Base-by-base conservation (phyloP, 257 asterid genomes). In the Primulina eburnea region DNA sequence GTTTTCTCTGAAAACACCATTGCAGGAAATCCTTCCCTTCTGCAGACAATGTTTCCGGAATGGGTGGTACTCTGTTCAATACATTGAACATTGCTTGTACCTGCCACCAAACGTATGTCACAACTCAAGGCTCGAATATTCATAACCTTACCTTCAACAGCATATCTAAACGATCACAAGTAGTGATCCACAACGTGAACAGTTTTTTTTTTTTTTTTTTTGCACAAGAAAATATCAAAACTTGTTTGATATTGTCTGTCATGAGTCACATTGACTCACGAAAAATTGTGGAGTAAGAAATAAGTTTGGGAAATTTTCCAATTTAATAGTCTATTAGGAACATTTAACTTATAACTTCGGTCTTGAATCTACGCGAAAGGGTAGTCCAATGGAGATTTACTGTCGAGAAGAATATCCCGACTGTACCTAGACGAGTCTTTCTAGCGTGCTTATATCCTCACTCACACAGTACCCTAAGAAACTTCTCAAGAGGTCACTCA, bases 31-130 rank as follows among this genome's bases (percentile, higher is more conserved):
- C 86, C 83, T 86, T 92, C 58, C 96, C 96, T 76, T 84, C 94
- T 18, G 80, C 60, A 11, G 92, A 89, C 79, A 92, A 66, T 21
- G 82, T 72, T 68, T 83, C 88, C 33, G 98, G 98, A 70, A 89
- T 83, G 40, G 88, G 86, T 3, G 98, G 98, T 30, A 84, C 62
- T 73, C 34, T 88, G 81, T 89, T 79, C 83, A 92, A 73, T 37
- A 89, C 86, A 17, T 76, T 88, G 86, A 92, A 92, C 98, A 92
- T 89, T 40, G 98, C 98, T 82, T 89, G 96, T 69, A 81, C 95
- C 95, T 89, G 70, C 60, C 60, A 53, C 52, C 73, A 80, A 26
- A 30, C 52, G 21, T 40, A 61, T 60, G 32, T 63, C 20, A 65
- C 52, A 69, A 75, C 20, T 58, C 30, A 59, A 70, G 18, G 4